phyloP scores from a whole-genome alignment of 305 asterid species.

The Rubia balearica region DNA sequence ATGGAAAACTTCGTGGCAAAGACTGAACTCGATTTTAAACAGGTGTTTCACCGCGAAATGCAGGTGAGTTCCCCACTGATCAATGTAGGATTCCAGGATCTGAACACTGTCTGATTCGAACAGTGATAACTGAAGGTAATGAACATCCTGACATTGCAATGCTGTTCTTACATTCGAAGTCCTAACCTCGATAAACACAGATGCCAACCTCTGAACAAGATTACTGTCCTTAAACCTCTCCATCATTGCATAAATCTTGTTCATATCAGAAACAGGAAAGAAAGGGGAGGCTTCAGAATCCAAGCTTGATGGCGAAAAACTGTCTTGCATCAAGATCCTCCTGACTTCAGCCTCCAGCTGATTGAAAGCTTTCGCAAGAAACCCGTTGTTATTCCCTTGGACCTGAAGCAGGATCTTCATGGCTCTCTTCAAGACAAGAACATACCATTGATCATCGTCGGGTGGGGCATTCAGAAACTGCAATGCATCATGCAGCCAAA shows the following conservation, averaged over 20 bases:
- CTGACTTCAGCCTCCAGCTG: slow-evolving; percentile 53
- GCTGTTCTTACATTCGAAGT: slow-evolving; percentile 37
- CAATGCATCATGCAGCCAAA: slow-evolving; percentile 65
- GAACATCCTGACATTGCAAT: slow-evolving; percentile 30
- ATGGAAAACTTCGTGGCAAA: slow-evolving; percentile 45
- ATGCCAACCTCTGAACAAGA: slow-evolving; percentile 43
- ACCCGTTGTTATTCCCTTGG: slow-evolving; percentile 29
- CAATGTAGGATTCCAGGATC: slow-evolving; percentile 37
- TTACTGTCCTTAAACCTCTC: slow-evolving; percentile 38
- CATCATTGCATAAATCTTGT: slow-evolving; percentile 43
- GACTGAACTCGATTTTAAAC: slow-evolving; percentile 48
- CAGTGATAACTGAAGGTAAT: slow-evolving; percentile 45
- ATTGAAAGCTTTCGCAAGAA: slow-evolving; percentile 30
- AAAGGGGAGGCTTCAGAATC: slow-evolving; percentile 9
- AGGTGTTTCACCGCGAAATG: slow-evolving; percentile 48
- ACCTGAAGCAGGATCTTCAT: slow-evolving; percentile 38
- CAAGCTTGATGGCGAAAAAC: slow-evolving; percentile 14
- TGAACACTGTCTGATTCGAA: slow-evolving; percentile 53
- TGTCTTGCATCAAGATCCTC: slow-evolving; percentile 25
- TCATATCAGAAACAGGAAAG: slow-evolving; percentile 23
- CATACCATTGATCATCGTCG: slow-evolving; percentile 26
- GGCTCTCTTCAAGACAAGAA: slow-evolving; percentile 30
- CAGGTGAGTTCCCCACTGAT: slow-evolving; percentile 63
- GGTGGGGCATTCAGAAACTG: slow-evolving; percentile 22
- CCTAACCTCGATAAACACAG: slow-evolving; percentile 45